Evolutionary conservation across 768 basidiomycete species (phyloP), one percentile per base, ranked within the genome.

Genomic region (Rhodosporidiobolus odoratus): DNA sequence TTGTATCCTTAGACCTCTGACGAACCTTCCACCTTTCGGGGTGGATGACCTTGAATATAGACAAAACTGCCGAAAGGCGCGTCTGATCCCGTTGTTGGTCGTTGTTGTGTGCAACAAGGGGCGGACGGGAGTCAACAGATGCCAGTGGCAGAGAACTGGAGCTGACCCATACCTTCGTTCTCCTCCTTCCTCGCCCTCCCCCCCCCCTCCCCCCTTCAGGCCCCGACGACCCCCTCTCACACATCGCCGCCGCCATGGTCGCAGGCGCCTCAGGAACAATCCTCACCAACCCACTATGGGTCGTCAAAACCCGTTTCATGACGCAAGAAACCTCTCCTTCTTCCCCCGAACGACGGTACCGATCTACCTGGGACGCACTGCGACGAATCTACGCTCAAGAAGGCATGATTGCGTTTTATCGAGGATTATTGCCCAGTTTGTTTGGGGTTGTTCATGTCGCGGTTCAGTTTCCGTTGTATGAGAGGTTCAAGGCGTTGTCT

Each of bases 231-330:
- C 60, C 68, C 0, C 6, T 75, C 40, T 45, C 65, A 9, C 95
- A 99, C 76, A 90, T 99, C 70, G 79, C 92, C 10, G 95, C 96
- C 10, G 94, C 96, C 9, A 97, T 99, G 95, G 84, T 86, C 53
- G 96, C 95, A 2, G 96, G 96, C 19, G 94, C 91, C 9, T 83
- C 89, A 27, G 94, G 95, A 77, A 96, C 96, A 10, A 86, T 92
- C 62, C 88, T 88, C 77, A 98, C 96, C 34, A 97, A 92, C 80
- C 96, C 96, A 0, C 80, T 99, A 12, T 99, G 96, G 96, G 92
- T 99, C 50, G 93, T 99, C 80, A 98, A 97, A 83, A 98, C 95
- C 32, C 87, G 96, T 37, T 97, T 98, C 82, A 98, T 98, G 96
- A 95, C 95, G 73, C 73, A 82, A 76, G 27, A 37, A 25, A 27